phyloP scores from a whole-genome alignment of 805 yeast genomes.

The Scheffersomyces lignosus region DNA sequence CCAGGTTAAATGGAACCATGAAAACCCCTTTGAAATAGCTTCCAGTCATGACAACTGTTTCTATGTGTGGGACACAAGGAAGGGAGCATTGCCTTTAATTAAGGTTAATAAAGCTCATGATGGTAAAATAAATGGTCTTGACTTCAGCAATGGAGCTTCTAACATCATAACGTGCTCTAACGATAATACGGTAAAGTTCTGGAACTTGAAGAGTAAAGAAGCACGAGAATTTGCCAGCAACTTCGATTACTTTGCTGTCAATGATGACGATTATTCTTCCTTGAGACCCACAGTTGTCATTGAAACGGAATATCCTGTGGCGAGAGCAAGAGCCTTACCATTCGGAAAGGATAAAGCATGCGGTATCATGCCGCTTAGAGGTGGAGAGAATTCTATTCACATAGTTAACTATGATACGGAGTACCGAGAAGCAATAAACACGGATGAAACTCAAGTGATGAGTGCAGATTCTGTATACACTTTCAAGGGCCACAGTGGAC shows the following conservation, averaged over 20 bases:
- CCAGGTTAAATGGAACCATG: slow-evolving; percentile 90
- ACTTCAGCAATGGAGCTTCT: slow-evolving; percentile 64
- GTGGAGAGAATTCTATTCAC: slow-evolving; percentile 69
- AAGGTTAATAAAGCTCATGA: slow-evolving; percentile 66
- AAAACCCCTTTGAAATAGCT: slow-evolving; percentile 74
- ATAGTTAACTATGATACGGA: slow-evolving; percentile 50
- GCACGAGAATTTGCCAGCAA: slow-evolving; percentile 11
- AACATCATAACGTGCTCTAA: slow-evolving; percentile 80
- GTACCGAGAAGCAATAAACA: slow-evolving; percentile 23
- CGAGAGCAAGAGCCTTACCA: slow-evolving; percentile 86
- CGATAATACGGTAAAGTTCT: slow-evolving; percentile 76
- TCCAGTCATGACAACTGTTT: slow-evolving; percentile 82
- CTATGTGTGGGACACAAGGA: slow-evolving; percentile 85
- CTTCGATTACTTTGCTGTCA: slow-evolving; percentile 18
- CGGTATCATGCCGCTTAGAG: slow-evolving; percentile 87
- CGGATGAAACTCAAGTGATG: slow-evolving; percentile 26
- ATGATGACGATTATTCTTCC: neutral
- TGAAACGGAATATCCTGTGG: slow-evolving; percentile 77
- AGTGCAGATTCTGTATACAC: slow-evolving; percentile 38
- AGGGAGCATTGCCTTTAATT: slow-evolving; percentile 73
- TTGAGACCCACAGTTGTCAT: slow-evolving; percentile 56
- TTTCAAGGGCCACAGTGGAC: slow-evolving; percentile 81
- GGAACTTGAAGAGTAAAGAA: slow-evolving; percentile 56
- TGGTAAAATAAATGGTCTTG: slow-evolving; percentile 88
- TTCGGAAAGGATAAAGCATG: slow-evolving; percentile 75